Percentiles rank a stretch among this genome's conserved stretches.
These are phyloP conservation scores for Anthracocystis panici-leucophaei DNA, from an alignment of 1,284 basidiomycete species.

Conservation along the genomic window DNA sequence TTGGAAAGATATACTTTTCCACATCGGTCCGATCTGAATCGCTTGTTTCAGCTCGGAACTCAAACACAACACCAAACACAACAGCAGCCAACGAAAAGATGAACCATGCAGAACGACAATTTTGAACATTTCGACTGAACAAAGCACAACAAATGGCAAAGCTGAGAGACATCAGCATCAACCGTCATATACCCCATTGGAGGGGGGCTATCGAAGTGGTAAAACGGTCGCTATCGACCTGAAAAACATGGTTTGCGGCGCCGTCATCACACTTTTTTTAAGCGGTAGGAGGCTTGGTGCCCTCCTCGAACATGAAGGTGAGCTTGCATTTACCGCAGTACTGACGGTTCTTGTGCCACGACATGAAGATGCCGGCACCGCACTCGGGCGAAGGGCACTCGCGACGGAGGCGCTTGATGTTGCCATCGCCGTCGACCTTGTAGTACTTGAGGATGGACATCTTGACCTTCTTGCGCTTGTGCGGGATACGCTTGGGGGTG, in stretches of 20 bases:
- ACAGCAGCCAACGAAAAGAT: slow-evolving; percentile 3
- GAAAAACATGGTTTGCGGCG: slow-evolving; percentile 16
- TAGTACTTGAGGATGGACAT: slow-evolving; percentile 98
- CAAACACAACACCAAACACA: neutral
- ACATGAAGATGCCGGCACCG: slow-evolving; percentile 69
- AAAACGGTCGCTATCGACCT: slow-evolving; percentile 36
- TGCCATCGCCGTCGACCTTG: slow-evolving; percentile 98
- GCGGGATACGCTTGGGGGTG: slow-evolving; percentile 99
- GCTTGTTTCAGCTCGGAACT: neutral
- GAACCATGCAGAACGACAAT: slow-evolving; percentile 48
- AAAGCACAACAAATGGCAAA: neutral
- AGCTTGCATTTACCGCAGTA: slow-evolving; percentile 70
- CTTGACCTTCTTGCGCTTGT: slow-evolving; percentile 99
- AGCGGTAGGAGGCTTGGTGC: slow-evolving; percentile 62
- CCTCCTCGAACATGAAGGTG: slow-evolving; percentile 69
- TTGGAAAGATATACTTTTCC: neutral
- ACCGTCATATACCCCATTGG: neutral
- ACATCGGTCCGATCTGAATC: neutral
- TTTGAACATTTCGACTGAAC: slow-evolving; percentile 26
- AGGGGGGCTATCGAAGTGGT: slow-evolving; percentile 15
- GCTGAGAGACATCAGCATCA: slow-evolving; percentile 20
- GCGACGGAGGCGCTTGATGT: slow-evolving; percentile 97
- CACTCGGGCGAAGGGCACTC: slow-evolving; percentile 80
- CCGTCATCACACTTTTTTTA: slow-evolving; percentile 35
- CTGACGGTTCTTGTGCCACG: slow-evolving; percentile 69